Percentiles rank a stretch among this genome's conserved stretches.
Evolutionary conservation across 306 rosid genomes (phyloP).

Genomic region (Benincasa hispida): DNA sequence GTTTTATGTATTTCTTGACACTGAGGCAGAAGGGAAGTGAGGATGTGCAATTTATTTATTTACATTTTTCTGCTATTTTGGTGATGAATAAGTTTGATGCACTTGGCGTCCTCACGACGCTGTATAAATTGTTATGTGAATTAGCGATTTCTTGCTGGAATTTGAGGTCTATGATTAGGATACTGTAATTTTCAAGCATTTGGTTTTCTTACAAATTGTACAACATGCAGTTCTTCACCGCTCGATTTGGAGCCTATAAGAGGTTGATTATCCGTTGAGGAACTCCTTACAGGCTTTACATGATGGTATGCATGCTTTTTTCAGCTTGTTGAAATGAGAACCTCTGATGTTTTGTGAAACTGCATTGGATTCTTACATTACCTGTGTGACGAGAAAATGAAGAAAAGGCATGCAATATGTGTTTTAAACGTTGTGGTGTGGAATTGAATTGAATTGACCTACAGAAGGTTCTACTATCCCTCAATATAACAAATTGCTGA

Average conservation of each 20-base stretch:
- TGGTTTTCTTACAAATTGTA: neutral
- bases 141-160: neutral
- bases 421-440: neutral
- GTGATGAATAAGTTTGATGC: neutral
- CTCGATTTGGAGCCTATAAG: neutral
- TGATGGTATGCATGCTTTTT: neutral
- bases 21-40: neutral
- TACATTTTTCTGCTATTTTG: neutral
- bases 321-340: neutral
- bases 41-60: neutral
- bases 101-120: neutral
- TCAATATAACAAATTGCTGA: neutral
- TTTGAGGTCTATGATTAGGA: neutral
- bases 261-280: conserved; percentile 1
- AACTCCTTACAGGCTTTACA: neutral
- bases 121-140: neutral
- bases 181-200: neutral
- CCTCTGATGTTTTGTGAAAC: neutral
- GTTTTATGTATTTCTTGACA: neutral
- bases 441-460: neutral
- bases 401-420: neutral
- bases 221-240: neutral
- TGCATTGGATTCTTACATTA: neutral
- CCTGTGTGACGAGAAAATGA: neutral
- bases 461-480: neutral